Percentiles rank a stretch among this genome's conserved stretches.
phyloP scores from a whole-genome alignment of 2,329 filamentous ascomycete genomes.

The Xylariomycetidae sp. region DNA sequence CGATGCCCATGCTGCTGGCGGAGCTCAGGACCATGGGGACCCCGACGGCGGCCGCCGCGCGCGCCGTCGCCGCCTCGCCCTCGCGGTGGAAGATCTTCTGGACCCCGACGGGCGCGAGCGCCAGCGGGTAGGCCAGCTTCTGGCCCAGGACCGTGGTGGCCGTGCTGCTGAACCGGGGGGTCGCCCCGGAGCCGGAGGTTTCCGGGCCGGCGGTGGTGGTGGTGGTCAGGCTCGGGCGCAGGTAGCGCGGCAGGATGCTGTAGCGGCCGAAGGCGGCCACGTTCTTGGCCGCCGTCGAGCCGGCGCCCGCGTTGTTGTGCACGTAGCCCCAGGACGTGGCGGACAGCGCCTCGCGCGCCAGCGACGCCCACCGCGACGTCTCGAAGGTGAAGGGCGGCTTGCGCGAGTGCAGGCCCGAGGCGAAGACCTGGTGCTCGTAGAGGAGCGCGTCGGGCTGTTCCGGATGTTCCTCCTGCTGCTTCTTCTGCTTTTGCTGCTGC shows the following conservation, averaged over 20 bases:
- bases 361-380: not conserved
- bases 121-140: slow-evolving; percentile 17
- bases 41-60: slow-evolving; percentile 12
- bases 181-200: slow-evolving; percentile 4
- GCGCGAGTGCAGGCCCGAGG: not conserved
- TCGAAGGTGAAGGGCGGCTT: not conserved
- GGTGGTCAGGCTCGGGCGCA: slow-evolving; percentile 7
- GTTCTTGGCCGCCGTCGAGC: slow-evolving; percentile 21
- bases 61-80: slow-evolving; percentile 18
- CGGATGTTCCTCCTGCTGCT: no score
- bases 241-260: slow-evolving; percentile 18
- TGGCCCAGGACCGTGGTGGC: slow-evolving; percentile 10
- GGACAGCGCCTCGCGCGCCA: not conserved
- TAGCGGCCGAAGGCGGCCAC: slow-evolving; percentile 17
- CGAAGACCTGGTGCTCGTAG: not conserved
- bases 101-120: slow-evolving; percentile 21
- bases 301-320: slow-evolving; percentile 17
- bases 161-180: not conserved
- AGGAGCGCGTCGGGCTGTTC: not conserved
- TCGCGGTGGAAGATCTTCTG: slow-evolving; percentile 23
- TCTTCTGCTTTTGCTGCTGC: no score
- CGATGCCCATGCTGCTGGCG: slow-evolving; percentile 21
- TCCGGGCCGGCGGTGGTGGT: slow-evolving; percentile 13
- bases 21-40: slow-evolving; percentile 23
- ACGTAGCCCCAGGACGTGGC: slow-evolving; percentile 16